Conservation (phyloP, 2,329 filamentous ascomycete species). For the Rhynchosporium agropyri region DNA sequence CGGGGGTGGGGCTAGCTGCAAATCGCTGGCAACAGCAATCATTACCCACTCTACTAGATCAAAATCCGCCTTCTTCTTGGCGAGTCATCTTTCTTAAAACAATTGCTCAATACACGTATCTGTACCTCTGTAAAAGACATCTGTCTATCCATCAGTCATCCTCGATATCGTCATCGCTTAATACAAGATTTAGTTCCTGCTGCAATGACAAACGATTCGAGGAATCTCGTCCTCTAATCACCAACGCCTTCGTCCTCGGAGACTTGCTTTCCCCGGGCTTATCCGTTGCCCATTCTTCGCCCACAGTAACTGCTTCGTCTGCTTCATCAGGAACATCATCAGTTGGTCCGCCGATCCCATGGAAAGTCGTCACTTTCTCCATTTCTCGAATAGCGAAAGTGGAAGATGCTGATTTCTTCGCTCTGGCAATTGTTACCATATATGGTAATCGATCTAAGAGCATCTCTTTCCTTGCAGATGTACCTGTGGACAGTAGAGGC, state of each 20-base stretch:
- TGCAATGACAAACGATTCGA: slow-evolving; percentile 29
- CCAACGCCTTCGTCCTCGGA: slow-evolving; percentile 51
- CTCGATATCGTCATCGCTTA: slow-evolving; percentile 86
- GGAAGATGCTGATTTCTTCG: slow-evolving; percentile 36
- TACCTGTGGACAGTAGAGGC: slow-evolving; percentile 60
- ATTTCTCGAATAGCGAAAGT: slow-evolving; percentile 45
- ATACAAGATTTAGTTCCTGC: slow-evolving; percentile 64
- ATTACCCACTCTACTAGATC: background rate
- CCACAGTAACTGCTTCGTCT: slow-evolving; percentile 42
- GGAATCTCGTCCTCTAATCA: slow-evolving; percentile 34
- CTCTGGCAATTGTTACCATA: slow-evolving; percentile 64
- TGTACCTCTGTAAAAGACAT: too few species aligned
- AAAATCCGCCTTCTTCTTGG: background rate
- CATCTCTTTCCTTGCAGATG: slow-evolving; percentile 69
- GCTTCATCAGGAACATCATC: slow-evolving; percentile 53
- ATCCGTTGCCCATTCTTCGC: slow-evolving; percentile 63
- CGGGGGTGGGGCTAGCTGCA: too few species aligned
- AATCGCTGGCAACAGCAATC: background rate
- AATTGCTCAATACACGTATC: slow-evolving; percentile 8
- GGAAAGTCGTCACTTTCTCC: slow-evolving; percentile 43
- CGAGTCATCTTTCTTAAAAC: background rate
- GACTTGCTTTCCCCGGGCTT: slow-evolving; percentile 57
- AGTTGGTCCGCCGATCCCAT: slow-evolving; percentile 44
- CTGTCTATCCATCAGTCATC: slow-evolving; percentile 48
- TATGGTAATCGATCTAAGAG: slow-evolving; percentile 87